Percentiles rank a stretch among this genome's conserved stretches.
phyloP scores from a whole-genome alignment of 495 filamentous ascomycete genomes.

The Neurospora discreta region DNA sequence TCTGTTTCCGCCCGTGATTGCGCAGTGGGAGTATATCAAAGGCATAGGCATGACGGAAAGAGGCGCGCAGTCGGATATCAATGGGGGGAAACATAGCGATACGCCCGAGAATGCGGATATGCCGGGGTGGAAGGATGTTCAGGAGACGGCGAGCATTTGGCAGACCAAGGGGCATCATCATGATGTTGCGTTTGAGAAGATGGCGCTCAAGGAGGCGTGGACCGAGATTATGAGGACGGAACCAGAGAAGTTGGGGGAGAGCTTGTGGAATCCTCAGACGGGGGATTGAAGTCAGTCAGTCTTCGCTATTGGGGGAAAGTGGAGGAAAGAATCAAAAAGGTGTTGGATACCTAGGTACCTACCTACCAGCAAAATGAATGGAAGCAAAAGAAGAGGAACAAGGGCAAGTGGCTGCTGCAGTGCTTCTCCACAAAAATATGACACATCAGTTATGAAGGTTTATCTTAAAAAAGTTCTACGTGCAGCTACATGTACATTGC shows the following conservation, averaged over 20 bases:
- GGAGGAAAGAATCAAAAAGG: too few species aligned
- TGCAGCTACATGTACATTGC: not conserved
- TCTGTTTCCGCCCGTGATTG: constrained; percentile 8
- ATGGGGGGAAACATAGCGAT: constrained; percentile 10
- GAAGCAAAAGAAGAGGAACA: not conserved
- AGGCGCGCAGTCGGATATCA: constrained; percentile 13
- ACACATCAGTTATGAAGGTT: not conserved
- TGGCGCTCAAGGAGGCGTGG: constrained; percentile 11
- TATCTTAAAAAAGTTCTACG: not conserved
- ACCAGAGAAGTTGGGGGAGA: not conserved
- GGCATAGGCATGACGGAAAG: constrained; percentile 11
- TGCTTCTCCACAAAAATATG: not conserved
- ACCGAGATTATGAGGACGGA: constrained; percentile 4
- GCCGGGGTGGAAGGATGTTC: constrained; percentile 10
- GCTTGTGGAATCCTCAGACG: constrained; percentile 3
- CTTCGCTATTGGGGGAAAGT: too few species aligned
- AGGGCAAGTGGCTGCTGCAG: not conserved
- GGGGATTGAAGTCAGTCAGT: too few species aligned
- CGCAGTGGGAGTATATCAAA: constrained; percentile 12
- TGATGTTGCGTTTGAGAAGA: constrained; percentile 10
- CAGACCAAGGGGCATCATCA: constrained; percentile 7
- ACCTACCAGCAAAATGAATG: too few species aligned
- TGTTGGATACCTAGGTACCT: too few species aligned
- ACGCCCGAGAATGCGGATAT: constrained; percentile 6
- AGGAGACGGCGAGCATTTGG: constrained; percentile 4